These are phyloP conservation scores for Scedosporium boydii DNA, from an alignment of 2,329 filamentous ascomycete species.

Conservation along the genomic window DNA sequence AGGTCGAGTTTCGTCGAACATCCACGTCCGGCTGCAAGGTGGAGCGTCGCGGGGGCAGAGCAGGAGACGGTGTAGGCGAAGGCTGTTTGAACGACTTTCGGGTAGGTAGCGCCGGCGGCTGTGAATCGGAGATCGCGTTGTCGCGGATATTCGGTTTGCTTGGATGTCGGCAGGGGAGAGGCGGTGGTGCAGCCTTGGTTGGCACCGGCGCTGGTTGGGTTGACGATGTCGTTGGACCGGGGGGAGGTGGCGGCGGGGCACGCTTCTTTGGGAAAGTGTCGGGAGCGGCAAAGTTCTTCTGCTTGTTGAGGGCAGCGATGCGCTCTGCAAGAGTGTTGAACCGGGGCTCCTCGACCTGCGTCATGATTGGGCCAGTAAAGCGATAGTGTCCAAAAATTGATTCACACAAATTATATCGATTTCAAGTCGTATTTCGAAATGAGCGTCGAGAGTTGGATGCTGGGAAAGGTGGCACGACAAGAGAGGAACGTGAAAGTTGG, in stretches of 20 bases:
- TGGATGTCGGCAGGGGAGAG: constrained; percentile 28
- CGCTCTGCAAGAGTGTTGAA: constrained; percentile 52
- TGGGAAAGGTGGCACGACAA: background rate
- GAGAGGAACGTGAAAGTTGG: background rate
- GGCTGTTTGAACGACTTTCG: background rate
- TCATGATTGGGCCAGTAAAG: constrained; percentile 31
- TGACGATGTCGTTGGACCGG: background rate
- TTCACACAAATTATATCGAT: too few relatives aligned
- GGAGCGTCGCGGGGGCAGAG: constrained; percentile 1
- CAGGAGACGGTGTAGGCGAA: background rate
- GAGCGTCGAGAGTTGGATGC: background rate
- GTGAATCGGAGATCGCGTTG: background rate
- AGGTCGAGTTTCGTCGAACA: constrained; percentile 43
- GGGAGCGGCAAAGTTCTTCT: constrained; percentile 41
- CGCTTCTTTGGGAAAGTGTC: constrained; percentile 24
- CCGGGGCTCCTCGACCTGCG: constrained; percentile 51
- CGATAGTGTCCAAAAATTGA: background rate
- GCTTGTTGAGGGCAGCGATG: constrained; percentile 53
- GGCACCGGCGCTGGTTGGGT: constrained; percentile 16
- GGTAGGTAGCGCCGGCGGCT: background rate
- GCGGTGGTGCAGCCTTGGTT: constrained; percentile 28
- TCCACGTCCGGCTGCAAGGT: constrained; percentile 10
- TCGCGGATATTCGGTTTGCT: background rate
- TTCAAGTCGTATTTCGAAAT: background rate
- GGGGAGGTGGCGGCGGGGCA: constrained; percentile 25